Evolutionary conservation across 73 alveolate genomes (phyloP), one percentile per base, ranked within the genome.

Genomic region (Stentor coeruleus): DNA sequence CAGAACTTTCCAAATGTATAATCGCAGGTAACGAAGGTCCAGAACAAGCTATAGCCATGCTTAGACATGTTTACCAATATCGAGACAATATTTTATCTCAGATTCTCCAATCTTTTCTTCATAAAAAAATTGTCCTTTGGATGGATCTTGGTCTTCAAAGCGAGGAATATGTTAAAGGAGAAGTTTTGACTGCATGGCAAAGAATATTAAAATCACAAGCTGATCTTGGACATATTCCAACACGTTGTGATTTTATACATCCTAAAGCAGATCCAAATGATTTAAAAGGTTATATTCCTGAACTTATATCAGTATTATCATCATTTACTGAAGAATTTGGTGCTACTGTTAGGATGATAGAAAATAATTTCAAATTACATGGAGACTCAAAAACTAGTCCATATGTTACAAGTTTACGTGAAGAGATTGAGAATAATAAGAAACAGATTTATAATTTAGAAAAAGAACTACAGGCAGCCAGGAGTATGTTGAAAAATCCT

Each of bases 131-230:
- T 35, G 91, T 90, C 11, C 36, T 90, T 14, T 90, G 93, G 93
- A 86, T 82, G 87, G 96, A 90, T 49, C 86, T 90, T 35, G 89
- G 89, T 41, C 86, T 90, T 72, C 83, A 90, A 60, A 72, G 85
- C 39, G 96, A 86, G 42, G 96, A 90, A 31, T 90, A 76, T 59
- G 93, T 86, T 3, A 89, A 90, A 11, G 35, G 75, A 80, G 91
- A 86, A 81, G 96, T 90, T 3, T 86, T 87, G 15, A 86, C 84
- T 14, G 85, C 84, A 3, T 82, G 76, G 36, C 74, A 83, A 39
- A 59, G 60, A 57, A 90, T 90, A 20, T 84, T 82, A 38, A 86
- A 82, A 42, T 58, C 84, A 35, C 58, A 86, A 38, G 90, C 86
- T 37, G 60, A 36, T 1, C 35, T 77, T 59, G 84, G 86, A 36